Conservation (phyloP, 83 land plant genomes). For the Diphasiastrum complanatum region DNA sequence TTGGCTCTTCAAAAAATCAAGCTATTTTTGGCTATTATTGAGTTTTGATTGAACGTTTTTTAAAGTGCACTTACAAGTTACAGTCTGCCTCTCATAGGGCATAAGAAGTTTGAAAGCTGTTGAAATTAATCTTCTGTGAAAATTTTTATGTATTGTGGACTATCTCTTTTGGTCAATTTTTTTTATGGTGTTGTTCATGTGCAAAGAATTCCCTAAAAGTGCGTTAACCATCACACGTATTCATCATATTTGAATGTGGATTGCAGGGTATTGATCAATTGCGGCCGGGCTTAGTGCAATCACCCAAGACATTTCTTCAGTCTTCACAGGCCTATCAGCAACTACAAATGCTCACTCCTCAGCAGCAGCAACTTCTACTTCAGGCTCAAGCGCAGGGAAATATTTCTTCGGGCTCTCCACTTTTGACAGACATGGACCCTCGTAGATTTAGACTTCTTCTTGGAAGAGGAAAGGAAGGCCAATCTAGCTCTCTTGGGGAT, state of each 20-base stretch:
- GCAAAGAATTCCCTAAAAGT: background rate
- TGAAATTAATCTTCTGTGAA: background rate
- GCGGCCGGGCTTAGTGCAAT: background rate
- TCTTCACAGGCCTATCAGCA: constrained; percentile 6
- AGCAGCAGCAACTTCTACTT: constrained; percentile 5
- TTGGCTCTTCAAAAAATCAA: too few species aligned
- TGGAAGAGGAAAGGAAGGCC: background rate
- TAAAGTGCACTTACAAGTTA: too few species aligned
- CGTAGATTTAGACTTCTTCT: too few species aligned
- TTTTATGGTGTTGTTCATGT: background rate
- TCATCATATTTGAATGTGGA: too few species aligned
- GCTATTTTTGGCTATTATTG: too few species aligned
- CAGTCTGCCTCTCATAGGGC: background rate
- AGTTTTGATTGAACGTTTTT: too few species aligned
- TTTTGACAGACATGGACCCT: constrained; percentile 2
- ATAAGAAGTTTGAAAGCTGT: background rate
- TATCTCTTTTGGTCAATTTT: background rate
- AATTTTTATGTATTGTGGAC: background rate
- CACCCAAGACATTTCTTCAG: constrained; percentile 7
- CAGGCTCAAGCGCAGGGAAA: constrained; percentile 10
- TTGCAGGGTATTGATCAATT: constrained; percentile 11
- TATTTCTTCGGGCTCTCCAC: background rate
- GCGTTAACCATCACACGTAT: background rate
- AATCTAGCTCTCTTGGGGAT: background rate
- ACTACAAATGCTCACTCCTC: constrained; percentile 7